These are phyloP conservation scores for Eremochloa ophiuroides DNA, from an alignment of 176 grass and related monocot species.

Conservation along the genomic window DNA sequence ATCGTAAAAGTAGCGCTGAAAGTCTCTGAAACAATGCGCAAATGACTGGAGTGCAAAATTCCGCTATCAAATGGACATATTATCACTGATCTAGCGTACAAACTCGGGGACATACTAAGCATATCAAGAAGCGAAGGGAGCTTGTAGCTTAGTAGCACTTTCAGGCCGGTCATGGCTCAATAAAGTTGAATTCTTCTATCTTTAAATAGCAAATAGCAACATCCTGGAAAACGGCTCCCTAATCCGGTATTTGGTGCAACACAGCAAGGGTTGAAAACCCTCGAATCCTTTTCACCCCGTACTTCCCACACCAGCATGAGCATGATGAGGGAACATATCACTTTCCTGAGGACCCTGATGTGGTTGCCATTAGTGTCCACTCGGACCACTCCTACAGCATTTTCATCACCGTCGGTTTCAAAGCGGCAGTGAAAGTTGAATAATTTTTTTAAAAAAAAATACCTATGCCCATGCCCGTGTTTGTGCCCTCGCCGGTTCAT, in stretches of 20 bases:
- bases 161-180: too few species aligned
- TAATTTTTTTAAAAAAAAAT: too few species aligned
- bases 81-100: too few species aligned
- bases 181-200: too few species aligned
- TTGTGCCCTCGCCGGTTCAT: too few species aligned
- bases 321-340: neutral
- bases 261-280: neutral
- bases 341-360: neutral
- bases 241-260: neutral
- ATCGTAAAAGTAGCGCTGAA: neutral
- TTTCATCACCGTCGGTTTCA: neutral
- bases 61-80: neutral
- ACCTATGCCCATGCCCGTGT: too few species aligned
- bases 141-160: too few species aligned
- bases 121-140: too few species aligned
- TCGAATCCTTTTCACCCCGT: neutral
- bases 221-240: neutral
- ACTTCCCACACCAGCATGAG: neutral
- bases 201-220: too few species aligned
- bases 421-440: neutral
- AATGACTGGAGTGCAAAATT: neutral
- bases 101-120: too few species aligned
- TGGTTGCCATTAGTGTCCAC: neutral
- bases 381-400: neutral
- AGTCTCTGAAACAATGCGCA: neutral